Base-by-base conservation (phyloP, 345 rosid genomes). In the Sonneratia alba region DNA sequence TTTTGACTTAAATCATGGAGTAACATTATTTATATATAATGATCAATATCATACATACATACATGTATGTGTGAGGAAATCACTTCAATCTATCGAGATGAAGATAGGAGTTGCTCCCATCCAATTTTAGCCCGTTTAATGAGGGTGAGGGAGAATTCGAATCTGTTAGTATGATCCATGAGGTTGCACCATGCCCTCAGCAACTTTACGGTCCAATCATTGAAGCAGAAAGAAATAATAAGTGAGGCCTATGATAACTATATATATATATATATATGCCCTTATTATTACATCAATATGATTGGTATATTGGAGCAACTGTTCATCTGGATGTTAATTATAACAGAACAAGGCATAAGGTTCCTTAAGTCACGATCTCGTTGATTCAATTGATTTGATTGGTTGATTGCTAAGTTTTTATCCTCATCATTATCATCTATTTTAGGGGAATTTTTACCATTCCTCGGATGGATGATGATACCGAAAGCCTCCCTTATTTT, bases 141-240 rank as follows among this genome's bases (percentile, higher is more conserved):
- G 45, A 2, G 45, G 10, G 59, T 18, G 59, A 19, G 24, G 51
- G 59, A 21, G 59, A 53, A 53, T 21, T 21, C 15, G 59, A n/a
- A 24, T 62, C 36, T 62, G 38, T 9, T 13, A 14, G 27, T 62
- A 11, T 27, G 66, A 32, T 32, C 13, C 32, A 27, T 27, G 32
- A 27, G 65, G 65, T 61, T 61, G 65, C 27, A 61, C 22, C 65
- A 1, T 27, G 32, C 14, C 9, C 9, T 3, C 36, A 27, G 36
- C 65, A 61, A 61, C 65, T 61, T 61, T 61, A 61, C 24, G 65
- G 65, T 22, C 34, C 65, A 61, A 61, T 61, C 36, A 61, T 61
- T 61, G 36, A 22, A 61, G 65, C 65, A 22, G 22, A 61, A 61
- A 61, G 2, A 24, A 32, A 61, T 5, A 22, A 22, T 7, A 22